Evolutionary conservation across 2,329 filamentous ascomycete genomes (phyloP), one percentile per base, ranked within the genome.

Genomic region (Sarocladiaceae sp.): DNA sequence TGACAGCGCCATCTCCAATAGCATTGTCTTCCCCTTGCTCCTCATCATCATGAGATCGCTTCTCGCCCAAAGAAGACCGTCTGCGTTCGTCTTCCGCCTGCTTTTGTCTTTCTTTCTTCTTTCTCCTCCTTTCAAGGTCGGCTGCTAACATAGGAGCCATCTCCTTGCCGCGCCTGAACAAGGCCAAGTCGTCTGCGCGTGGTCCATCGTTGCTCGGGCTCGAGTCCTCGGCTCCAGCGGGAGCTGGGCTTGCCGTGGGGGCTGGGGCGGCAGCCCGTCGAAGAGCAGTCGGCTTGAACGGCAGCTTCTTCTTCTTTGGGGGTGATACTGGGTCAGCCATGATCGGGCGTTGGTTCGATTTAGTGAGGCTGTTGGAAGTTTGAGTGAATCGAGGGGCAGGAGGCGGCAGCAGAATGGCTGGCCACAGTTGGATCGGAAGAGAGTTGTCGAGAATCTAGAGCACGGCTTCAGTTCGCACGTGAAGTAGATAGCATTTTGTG

Each of bases 161-260:
- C 46, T 70, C 64, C 48, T 69, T 70, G 11, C 70, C 64, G 4
- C 72, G 70, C 33, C 68, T 65, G 50, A 80, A 80, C 5, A 79
- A 59, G 2, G 61, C 62, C 10, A 79, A 61, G 2, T 56, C 58
- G 42, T 68, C 63, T 21, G 60, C n/a, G 23, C 24, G 23, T 27
- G 26, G 7, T 29, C 13, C 26, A 13, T 29, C 24, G 6, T 27
- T 19, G 16, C 7, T 6, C 19, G 13, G 24, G 12, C 42, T 32
- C 32, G 18, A 15, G 40, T 13, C 13, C 10, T 21, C 5, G 9
- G 15, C 6, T 12, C 31, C 42, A 35, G 33, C 19, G 2, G 27
- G 24, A 43, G 37, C 45, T 42, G 35, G 43, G 46, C 15, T 20
- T 11, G 24, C 24, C 15, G 51, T 48, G 13, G 55, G 45, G n/a